Evolutionary conservation across 2,329 filamentous ascomycete genomes (phyloP), one percentile per base, ranked within the genome.

Genomic region (Sarocladium kiliense): DNA sequence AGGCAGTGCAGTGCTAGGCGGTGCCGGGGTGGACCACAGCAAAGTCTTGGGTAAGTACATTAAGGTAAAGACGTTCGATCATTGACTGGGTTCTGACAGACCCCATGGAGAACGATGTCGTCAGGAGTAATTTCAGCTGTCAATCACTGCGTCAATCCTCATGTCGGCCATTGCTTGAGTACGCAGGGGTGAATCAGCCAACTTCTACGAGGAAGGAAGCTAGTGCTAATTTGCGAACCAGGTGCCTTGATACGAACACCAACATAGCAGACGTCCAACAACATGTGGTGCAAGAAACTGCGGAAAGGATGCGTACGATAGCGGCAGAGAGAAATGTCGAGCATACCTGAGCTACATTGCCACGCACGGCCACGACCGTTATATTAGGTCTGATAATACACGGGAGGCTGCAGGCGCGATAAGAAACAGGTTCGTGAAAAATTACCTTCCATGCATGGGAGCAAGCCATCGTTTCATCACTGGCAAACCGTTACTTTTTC

Each of bases 71-170:
- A 44, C 7, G 23, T 21, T 44, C 12, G 16, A 39, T 39, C 12
- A 18, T 9, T 44, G 12, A 44, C 39, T 6, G 19, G 14, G 44
- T 30, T 51, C 3, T 36, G 30, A 51, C 27, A 51, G 47, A 18
- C 23, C 47, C 44, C 44, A 32, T 30, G 23, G 26, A 27, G 44
- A 27, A n/a, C 12, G 14, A 49, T 51, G 47, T 51, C 47, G 47
- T 51, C 47, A 51, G 19, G 25, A 21, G 47, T 23, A 51, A 51
- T 51, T 51, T 51, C 47, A 18, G 26, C 34, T 12, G 27, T 51
- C 19, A 34, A 51, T 51, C 47, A 36, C 30, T 23, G 18, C 30
- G 47, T 34, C 27, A 11, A 51, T 51, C 47, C n/a, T 36, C n/a
- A 51, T 51, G 27, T 14, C 27, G 19, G 27, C 7, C 41, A 7